Evolutionary conservation across 2,329 filamentous ascomycete species (phyloP).

Genomic region (Colletotrichum tamarilloi): DNA sequence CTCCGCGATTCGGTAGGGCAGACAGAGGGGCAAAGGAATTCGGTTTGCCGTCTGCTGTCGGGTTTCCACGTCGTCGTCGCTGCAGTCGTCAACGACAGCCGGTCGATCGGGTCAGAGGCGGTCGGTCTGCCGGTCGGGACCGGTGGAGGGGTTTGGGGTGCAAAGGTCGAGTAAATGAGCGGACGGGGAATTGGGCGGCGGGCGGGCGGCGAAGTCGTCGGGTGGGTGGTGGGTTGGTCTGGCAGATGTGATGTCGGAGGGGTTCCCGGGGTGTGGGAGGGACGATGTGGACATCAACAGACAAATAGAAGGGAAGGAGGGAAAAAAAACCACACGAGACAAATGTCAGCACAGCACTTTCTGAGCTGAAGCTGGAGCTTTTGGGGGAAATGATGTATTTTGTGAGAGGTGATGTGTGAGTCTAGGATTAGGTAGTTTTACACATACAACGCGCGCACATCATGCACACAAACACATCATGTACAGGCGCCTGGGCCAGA

Average conservation of each 20-base stretch:
- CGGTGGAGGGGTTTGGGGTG: constrained; percentile 27
- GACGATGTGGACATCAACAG: neutral
- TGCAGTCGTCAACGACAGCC: constrained; percentile 15
- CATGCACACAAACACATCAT: neutral
- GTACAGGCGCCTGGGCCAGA: neutral
- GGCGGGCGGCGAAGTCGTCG: neutral
- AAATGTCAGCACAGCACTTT: neutral
- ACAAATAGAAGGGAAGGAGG: neutral
- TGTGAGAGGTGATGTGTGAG: neutral
- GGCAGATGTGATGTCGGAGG: neutral
- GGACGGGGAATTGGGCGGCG: constrained; percentile 9
- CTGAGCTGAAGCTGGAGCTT: neutral
- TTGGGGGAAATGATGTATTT: neutral
- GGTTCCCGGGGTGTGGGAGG: neutral
- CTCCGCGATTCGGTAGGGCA: neutral
- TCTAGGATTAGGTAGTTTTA: neutral
- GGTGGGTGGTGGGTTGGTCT: neutral
- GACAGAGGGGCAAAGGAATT: neutral
- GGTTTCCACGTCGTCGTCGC: neutral
- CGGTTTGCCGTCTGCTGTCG: neutral
- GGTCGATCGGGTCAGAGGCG: constrained; percentile 9
- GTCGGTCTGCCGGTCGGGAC: constrained; percentile 2
- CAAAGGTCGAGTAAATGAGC: constrained; percentile 18
- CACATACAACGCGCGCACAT: neutral
- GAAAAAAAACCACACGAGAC: neutral